Base-by-base conservation (phyloP, 257 asterid genomes). In the Solanum peruvianum region DNA sequence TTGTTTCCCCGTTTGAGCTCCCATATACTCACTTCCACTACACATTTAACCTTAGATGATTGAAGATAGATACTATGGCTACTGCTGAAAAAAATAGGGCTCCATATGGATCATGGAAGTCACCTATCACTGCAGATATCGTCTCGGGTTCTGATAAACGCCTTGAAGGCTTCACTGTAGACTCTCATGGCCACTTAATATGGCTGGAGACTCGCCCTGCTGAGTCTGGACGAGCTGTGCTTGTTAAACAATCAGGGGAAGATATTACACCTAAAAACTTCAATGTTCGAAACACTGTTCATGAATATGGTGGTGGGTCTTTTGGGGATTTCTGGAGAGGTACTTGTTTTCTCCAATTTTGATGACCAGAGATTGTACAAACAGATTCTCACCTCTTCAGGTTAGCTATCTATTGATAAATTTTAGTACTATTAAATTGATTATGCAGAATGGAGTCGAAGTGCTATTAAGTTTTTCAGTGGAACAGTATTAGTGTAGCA, bases 361-460 rank as follows among this genome's bases (percentile, higher is more conserved):
- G 85, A 80, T 47, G 85, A 80, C 37, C 85, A 80, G 85, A 80
- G 85, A 80, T 47, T 80, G 67, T 80, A 80, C 44, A 80, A 80
- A 18, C 85, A 80, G 7, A 37, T 18, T 9, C 85, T 80, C 25
- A 4, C 5, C 18, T 47, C 85, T 80, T 7, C 67, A 47, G 67
- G 85, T 80, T 25, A 27, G 42, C 39, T 35, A 21, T 21, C 58
- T 23, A 75, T 41, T 41, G 11, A 6, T 75, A 2, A 39, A 11
- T 23, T 37, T 73, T 18, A 9, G 15, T 35, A 31, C 11, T 70
- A 71, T 33, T 71, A 71, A 71, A 71, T 15, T 16, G 42, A 70
- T 69, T 8, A 69, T 70, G 33, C 44, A 70, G 16, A 70, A 15
- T 70, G n/a, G 13, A 70, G 33, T 70, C 77, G 14, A 70, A 70